A percentile compares a stretch with the other conserved stretches of the same genome.
Conservation (phyloP, 805 yeast species). For the Saccharomycopsis sp. region DNA sequence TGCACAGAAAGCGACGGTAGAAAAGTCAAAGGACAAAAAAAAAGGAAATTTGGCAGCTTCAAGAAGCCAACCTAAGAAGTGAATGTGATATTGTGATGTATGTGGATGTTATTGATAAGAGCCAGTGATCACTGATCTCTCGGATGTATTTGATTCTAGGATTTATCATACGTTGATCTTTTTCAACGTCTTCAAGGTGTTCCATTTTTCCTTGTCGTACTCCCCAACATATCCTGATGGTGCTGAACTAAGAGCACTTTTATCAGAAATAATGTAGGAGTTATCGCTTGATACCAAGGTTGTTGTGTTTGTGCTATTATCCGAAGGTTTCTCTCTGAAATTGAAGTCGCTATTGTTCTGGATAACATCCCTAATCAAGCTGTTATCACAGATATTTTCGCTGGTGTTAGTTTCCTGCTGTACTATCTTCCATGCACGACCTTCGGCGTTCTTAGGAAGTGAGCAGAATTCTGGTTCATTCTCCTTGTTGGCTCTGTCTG, state of each 20-base stretch:
- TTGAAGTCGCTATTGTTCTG: constrained; percentile 9
- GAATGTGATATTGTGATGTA: too few relatives aligned
- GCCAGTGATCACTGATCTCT: not conserved
- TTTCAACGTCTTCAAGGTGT: not conserved
- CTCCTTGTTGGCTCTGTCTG: not conserved
- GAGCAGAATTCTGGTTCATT: not conserved
- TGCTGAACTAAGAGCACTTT: constrained; percentile 2
- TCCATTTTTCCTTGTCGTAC: constrained; percentile 17
- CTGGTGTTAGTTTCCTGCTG: not conserved
- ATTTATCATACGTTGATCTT: not conserved
- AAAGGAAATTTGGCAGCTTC: too few relatives aligned
- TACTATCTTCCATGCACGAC: not conserved
- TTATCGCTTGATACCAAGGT: constrained; percentile 3
- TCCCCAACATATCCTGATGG: constrained; percentile 18
- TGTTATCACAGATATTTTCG: constrained; percentile 2
- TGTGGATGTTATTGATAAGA: not conserved
- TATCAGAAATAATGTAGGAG: constrained; percentile 8
- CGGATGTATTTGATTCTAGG: not conserved
- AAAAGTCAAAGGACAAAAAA: not conserved
- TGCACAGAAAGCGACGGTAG: not conserved
- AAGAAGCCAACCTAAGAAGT: too few relatives aligned
- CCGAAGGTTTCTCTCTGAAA: not conserved
- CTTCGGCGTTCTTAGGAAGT: not conserved
- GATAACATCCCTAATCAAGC: constrained; percentile 14
- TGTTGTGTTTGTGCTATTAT: not conserved